A percentile compares a stretch with the other conserved stretches of the same genome.
These are phyloP conservation scores for Linum lewisii DNA, from an alignment of 345 rosid genomes.

Conservation along the genomic window DNA sequence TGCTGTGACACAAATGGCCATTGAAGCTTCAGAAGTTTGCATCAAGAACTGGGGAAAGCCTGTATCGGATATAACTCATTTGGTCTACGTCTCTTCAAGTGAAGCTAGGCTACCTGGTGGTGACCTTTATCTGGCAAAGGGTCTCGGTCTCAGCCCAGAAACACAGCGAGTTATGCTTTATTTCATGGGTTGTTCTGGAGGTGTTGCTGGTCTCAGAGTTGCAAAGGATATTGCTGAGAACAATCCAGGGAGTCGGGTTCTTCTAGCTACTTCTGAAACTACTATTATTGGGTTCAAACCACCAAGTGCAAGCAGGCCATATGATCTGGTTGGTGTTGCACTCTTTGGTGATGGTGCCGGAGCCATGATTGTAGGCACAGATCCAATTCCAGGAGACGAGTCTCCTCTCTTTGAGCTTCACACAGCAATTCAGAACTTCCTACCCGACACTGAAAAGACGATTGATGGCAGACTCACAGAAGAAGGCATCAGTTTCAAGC, in stretches of 20 bases:
- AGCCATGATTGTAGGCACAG: constrained; percentile 62
- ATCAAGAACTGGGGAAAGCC: constrained; percentile 85
- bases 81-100: constrained; percentile 88
- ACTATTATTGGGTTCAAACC: constrained; percentile 91
- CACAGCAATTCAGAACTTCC: constrained; percentile 69
- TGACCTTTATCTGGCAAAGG: constrained; percentile 61
- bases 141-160: constrained; percentile 60
- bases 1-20: constrained; percentile 81
- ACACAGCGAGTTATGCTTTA: constrained; percentile 80
- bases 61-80: constrained; percentile 66
- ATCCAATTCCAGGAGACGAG: constrained; percentile 41
- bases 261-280: constrained; percentile 79
- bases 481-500: constrained; percentile 85
- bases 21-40: constrained; percentile 66
- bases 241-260: constrained; percentile 79
- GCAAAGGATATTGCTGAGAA: constrained; percentile 96
- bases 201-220: constrained; percentile 83
- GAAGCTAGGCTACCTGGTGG: constrained; percentile 94
- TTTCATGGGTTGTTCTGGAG: constrained; percentile 86
- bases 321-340: constrained; percentile 89
- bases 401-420: constrained; percentile 81
- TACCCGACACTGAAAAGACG: constrained; percentile 71
- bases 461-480: constrained; percentile 75
- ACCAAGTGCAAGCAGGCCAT: constrained; percentile 74
- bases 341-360: constrained; percentile 95